Percentiles rank a stretch among this genome's conserved stretches.
These are phyloP conservation scores for Euphorbia celastroides DNA, from an alignment of 441 rosid genomes.

Conservation along the genomic window DNA sequence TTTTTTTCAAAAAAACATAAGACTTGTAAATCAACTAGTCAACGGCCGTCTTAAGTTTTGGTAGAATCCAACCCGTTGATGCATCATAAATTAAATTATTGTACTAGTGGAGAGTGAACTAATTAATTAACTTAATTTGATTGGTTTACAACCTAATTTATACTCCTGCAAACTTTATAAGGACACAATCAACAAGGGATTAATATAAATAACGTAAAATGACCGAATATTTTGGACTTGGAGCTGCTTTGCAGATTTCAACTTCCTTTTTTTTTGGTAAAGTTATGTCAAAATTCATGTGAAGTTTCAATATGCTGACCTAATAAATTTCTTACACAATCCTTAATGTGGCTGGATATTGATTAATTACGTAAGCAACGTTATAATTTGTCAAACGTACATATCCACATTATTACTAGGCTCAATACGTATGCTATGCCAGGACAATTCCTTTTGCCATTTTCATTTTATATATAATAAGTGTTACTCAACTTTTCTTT, in stretches of 20 bases:
- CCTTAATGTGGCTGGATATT: too few species aligned
- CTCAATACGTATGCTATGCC: not conserved
- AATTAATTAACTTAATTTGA: not conserved
- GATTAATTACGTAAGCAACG: not conserved
- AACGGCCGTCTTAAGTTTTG: not conserved
- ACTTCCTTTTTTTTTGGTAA: not conserved
- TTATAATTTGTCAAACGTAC: not conserved
- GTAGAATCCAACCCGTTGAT: not conserved
- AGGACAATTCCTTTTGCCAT: too few species aligned
- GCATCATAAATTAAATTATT: not conserved
- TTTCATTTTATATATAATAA: too few species aligned
- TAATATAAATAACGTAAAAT: too few species aligned
- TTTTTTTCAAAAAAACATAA: not conserved
- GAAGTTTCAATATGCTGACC: too few species aligned
- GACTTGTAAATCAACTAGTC: not conserved
- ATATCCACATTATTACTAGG: not conserved
- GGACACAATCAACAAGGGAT: not conserved
- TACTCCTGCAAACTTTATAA: too few species aligned
- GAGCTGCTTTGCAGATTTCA: too few species aligned
- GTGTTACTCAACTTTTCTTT: too few species aligned
- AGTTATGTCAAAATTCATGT: not conserved
- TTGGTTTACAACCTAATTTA: not conserved
- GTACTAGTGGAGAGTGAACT: too few species aligned
- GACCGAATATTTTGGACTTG: not conserved
- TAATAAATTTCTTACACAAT: too few species aligned